Base-by-base conservation (phyloP, 108 stramenopile species). In the Pseudonitzschia multistriata region DNA sequence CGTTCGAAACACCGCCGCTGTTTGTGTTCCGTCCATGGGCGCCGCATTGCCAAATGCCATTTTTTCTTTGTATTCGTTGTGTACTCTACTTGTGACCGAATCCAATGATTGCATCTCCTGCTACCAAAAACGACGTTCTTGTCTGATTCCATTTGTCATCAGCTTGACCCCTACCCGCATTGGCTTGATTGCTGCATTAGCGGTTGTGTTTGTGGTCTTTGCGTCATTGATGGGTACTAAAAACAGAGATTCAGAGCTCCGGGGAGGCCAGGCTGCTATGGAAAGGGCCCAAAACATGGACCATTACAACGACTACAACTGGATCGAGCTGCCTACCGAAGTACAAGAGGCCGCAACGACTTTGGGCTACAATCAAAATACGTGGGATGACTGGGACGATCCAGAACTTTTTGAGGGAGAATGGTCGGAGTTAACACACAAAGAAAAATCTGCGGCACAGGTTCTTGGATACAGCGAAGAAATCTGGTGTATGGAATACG, bases 341-440 rank as follows among this genome's bases (percentile, higher is more conserved):
- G 67, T 67, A 33, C 68, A 67, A 56, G 52, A 71, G 22, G 82
- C 79, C 22, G 79, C 76, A 31, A 31, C 30, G 25, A 21, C 39
- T 0, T 30, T 84, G 1, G 83, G 83, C 25, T 84, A 81, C 50
- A 73, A 37, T n/a, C 42, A 78, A 39, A 36, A 66, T 48, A 37
- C 67, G 5, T 84, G 83, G 83, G 70, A 83, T 33, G 61, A 62
- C 35, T 5, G 13, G 2, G 30, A 22, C 14, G 7, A 53, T 53
- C 74, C 68, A 14, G 34, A 53, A 28, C 13, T 34, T 11, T 24
- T 25, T 39, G 57, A 69, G 19, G 15, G 73, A 14, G 49, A 70
- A 52, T 85, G 84, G 84, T 52, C 71, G 0, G 72, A 85, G 34
- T 52, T 85, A 47, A 79, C 66, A 42, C 17, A 21, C 0, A 72